Evolutionary conservation across 2,329 filamentous ascomycete genomes (phyloP), one percentile per base, ranked within the genome.

Genomic region (Thielaviopsis ethacetica): DNA sequence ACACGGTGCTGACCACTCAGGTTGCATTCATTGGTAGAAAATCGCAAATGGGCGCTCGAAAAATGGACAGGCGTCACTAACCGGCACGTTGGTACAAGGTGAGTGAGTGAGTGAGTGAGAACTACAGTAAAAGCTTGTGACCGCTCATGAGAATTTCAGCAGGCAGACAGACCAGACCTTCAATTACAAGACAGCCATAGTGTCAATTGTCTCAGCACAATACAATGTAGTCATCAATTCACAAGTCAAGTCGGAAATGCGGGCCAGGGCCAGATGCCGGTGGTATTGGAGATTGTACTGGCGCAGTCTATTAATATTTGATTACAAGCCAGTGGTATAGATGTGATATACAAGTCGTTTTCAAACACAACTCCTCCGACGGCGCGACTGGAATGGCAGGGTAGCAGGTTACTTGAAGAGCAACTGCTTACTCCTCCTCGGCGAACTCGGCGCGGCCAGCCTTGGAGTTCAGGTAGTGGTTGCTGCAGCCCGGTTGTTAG

Each of bases 391-490:
- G 30, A 52, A 22, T 49, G 30, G 34, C 21, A 24, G 19, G 30
- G 17, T 30, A 24, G 34, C 30, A 21, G 27, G 30, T 34, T 49
- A 49, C 44, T 49, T 10, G 19, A 51, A 54, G 50, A 26, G 21
- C 53, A 59, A 24, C 54, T 53, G 26, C 52, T 60, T 73, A 70
- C 61, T 66, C 64, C 17, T 38, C 34, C 49, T 71, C 73, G 57
- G 38, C 72, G 63, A 74, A 73, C 74, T 78, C 76, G 61, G 75
- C 76, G 66, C 84, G 83, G 57, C 86, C 86, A 59, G 78, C 75
- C 80, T 90, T 90, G 66, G 85, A 88, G 79, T 89, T 88, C 67
- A 88, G 76, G 75, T 86, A 89, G 70, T 89, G 78, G 76, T 89
- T 90, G 73, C 86, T 90, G 54, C 12, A 26, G 5, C 12, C 13